Base-by-base conservation (phyloP, 2,329 filamentous ascomycete genomes). In the Sporothrix pallida region DNA sequence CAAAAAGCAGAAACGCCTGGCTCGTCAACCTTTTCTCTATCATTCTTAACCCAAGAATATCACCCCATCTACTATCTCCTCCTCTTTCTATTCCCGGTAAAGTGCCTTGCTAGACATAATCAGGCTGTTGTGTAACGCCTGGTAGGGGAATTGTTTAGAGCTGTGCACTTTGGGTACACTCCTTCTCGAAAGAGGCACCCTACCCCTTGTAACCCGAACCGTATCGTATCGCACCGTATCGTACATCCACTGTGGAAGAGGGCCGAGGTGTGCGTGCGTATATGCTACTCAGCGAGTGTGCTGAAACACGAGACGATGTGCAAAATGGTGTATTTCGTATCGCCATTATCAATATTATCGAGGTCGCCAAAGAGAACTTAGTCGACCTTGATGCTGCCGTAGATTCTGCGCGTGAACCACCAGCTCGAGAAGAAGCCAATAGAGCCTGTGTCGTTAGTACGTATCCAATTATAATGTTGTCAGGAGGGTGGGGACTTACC, bases 311-410 rank as follows among this genome's bases (percentile, higher is more conserved):
- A 23, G 65, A 20, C 65, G 8, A 52, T 2, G 12, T 31, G 23
- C 20, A 9, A 7, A 37, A 37, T 37, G 23, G 23, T 26, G 7
- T 15, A 10, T 9, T 50, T n/a, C 31, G 65, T 17, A 46, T 52
- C 15, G 26, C 65, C 23, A n/a, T 50, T 60, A 37, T 48, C 54
- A 48, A 2, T 31, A 9, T 6, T 2, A 46, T 37, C 26, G 15
- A 37, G 13, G 1, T 37, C 8, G 2, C 46, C 2, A 2, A 23
- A 37, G 15, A 37, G n/a, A 20, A 46, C 26, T 82, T 84, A 99
- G 81, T 99, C 96, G 77, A 99, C 94, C 86, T 99, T 99, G 85
- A 99, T 97, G n/a, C 95, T 98, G 31, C 90, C 86, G 82, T 99
- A 99, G 75, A 99, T 99, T 82, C 93, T 95, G 77, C 93, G 90